Conservation (phyloP, 306 rosid species). For the Sicyos baderoa region DNA sequence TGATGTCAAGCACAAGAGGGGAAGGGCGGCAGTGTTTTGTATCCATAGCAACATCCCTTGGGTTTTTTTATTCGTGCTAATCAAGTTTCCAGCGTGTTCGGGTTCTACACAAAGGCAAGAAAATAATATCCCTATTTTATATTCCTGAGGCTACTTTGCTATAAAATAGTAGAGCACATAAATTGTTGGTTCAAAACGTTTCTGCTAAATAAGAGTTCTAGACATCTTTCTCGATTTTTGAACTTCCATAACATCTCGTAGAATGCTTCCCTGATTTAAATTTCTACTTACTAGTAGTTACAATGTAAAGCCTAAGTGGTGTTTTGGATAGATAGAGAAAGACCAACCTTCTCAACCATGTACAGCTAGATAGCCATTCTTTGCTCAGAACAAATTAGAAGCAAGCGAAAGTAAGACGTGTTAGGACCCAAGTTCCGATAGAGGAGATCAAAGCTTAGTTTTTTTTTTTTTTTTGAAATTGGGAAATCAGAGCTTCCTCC, state of each 20-base stretch:
- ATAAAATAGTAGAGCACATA: not conserved
- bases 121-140: not conserved
- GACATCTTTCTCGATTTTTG: not conserved
- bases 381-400: not conserved
- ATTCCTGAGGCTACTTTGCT: slow-evolving; percentile 2
- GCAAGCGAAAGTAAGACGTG: not conserved
- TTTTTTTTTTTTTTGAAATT: too few species aligned
- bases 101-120: slow-evolving; percentile 8
- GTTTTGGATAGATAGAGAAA: not conserved
- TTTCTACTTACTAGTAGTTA: not conserved
- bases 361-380: not conserved
- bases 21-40: slow-evolving; percentile 24
- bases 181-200: not conserved
- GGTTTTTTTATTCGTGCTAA: slow-evolving; percentile 14
- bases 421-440: not conserved
- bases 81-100: slow-evolving; percentile 24
- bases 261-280: not conserved
- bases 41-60: slow-evolving; percentile 19
- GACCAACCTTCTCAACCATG: not conserved
- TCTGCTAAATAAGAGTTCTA: slow-evolving; percentile 16
- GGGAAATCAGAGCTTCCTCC: too few species aligned
- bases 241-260: not conserved
- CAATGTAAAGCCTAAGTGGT: not conserved
- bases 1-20: slow-evolving; percentile 26
- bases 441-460: not conserved